Base-by-base conservation (phyloP, 805 yeast genomes). In the Metschnikowia reukaufii region DNA sequence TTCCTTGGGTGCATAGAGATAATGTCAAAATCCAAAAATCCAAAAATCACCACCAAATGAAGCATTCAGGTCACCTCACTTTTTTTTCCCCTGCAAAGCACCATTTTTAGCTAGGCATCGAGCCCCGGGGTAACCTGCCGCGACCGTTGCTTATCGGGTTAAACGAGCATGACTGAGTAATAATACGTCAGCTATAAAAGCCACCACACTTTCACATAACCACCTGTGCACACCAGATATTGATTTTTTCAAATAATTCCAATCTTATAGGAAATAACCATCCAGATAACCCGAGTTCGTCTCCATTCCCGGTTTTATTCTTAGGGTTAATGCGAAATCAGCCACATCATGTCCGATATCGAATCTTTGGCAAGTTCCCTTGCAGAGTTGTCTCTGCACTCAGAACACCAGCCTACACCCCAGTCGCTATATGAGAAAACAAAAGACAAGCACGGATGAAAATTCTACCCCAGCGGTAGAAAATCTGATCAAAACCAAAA, bases 291-390 rank as follows among this genome's bases (percentile, higher is more conserved):
- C 27, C 1, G 15, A 35, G 7, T 18, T 20, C 25, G 4, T 20
- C n/a, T n/a, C n/a, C n/a, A n/a, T n/a, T n/a, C n/a, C n/a, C n/a
- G n/a, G n/a, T n/a, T n/a, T n/a, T 10, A 13, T 19, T 19, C 9
- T 10, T 19, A 25, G 25, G 19, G 2, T 19, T 20, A 3, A 35
- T 35, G 37, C 19, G 23, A 10, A 18, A 6, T 9, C 20, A 27
- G 40, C 34, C 25, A 10, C 36, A 42, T 16, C 27, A 40, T 48
- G 48, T 40, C 51, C 15, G 46, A 40, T 19, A 17, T 38, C 23
- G 49, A 36, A 23, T 48, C 52, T 13, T 41, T 48, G 42, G 52
- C 49, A 16, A 45, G 49, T 23, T 48, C 51, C 12, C 39, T 48
- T n/a, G 48, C 45, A 23, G 49, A 45, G 20, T 30, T 45, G 37